Conservation (phyloP, 75 land plant genomes). For the Larix kaempferi region DNA sequence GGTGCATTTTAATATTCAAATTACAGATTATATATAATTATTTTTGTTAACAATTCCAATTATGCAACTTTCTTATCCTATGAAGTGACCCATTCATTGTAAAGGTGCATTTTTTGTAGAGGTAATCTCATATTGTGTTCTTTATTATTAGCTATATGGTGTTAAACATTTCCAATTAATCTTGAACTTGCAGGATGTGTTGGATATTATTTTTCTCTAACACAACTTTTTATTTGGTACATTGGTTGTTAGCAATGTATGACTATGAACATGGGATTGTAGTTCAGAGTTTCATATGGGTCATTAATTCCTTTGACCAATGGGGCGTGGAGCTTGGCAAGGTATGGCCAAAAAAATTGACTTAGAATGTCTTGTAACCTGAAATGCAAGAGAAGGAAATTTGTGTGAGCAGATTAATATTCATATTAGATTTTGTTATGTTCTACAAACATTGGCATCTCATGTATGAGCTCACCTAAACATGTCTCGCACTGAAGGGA, state of each 20-base stretch:
- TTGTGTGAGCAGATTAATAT: too few species aligned
- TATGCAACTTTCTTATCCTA: neutral
- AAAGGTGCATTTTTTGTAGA: neutral
- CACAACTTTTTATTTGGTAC: neutral
- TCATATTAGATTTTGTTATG: too few species aligned
- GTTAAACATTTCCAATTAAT: neutral
- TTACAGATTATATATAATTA: too few species aligned
- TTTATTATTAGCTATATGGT: neutral
- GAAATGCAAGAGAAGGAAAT: too few species aligned
- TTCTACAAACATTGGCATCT: too few species aligned
- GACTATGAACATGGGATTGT: neutral
- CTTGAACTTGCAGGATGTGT: neutral
- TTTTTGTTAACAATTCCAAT: neutral
- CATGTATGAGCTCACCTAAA: constrained; percentile 52
- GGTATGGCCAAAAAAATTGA: too few species aligned
- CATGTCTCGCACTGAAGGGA: constrained; percentile 34
- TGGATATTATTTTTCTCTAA: neutral
- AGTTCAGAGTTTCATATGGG: too few species aligned
- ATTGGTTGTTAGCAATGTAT: constrained; percentile 35
- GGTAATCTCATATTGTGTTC: neutral
- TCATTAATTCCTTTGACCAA: too few species aligned
- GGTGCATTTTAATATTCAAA: too few species aligned
- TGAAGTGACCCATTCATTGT: neutral
- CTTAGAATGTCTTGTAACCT: too few species aligned
- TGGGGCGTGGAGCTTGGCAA: too few species aligned